phyloP scores from a whole-genome alignment of 2,329 filamentous ascomycete species.

The Colletotrichum melonis region DNA sequence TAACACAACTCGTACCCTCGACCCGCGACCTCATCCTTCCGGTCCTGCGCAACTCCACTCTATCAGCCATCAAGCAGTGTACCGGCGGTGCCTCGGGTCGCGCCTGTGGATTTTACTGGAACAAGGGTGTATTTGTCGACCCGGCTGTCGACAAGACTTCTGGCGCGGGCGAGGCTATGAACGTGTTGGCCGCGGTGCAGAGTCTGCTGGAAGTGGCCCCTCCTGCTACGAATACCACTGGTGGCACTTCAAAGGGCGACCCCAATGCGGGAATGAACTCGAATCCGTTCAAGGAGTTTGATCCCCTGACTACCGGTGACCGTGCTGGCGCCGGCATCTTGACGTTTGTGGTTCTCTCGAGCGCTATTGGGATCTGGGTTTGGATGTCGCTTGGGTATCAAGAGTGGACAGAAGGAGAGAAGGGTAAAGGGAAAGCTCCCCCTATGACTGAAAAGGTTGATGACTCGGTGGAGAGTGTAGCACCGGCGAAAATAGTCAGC shows the following conservation, averaged over 20 bases:
- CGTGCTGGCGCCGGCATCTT: constrained; percentile 74
- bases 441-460: not conserved
- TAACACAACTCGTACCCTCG: constrained; percentile 70
- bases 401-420: constrained; percentile 23
- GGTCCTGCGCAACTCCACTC: constrained; percentile 67
- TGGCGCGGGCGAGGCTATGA: constrained; percentile 71
- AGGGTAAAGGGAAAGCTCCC: constrained; percentile 11
- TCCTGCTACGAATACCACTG: constrained; percentile 58
- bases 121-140: constrained; percentile 53
- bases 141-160: constrained; percentile 63
- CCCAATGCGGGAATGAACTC: constrained; percentile 36
- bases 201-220: constrained; percentile 54
- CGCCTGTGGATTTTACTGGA: constrained; percentile 75
- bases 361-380: constrained; percentile 62
- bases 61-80: constrained; percentile 71
- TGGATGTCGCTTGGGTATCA: constrained; percentile 49
- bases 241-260: constrained; percentile 63
- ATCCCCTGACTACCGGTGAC: constrained; percentile 65
- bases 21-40: constrained; percentile 66
- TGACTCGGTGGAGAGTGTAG: constrained; percentile 12
- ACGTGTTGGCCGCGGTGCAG: constrained; percentile 65
- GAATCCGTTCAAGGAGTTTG: constrained; percentile 11
- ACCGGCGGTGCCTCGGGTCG: constrained; percentile 67
- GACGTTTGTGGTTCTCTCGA: constrained; percentile 67
- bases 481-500: not conserved